Percentiles rank a stretch among this genome's conserved stretches.
Conservation (phyloP, 257 asterid genomes). For the Petrea volubilis region DNA sequence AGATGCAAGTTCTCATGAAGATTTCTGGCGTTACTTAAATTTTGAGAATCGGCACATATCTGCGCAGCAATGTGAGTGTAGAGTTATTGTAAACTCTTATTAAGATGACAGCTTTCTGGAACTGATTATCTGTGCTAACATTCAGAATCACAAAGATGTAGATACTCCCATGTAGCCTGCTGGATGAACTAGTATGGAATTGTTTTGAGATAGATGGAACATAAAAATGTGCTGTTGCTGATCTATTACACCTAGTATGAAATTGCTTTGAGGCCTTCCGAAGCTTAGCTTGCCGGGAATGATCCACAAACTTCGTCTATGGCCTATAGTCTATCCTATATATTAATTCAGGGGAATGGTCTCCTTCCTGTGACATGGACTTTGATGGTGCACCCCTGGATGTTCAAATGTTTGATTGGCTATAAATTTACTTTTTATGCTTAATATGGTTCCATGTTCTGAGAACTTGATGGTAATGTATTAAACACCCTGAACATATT, state of each 20-base stretch:
- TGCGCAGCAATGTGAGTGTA: conserved; percentile 70
- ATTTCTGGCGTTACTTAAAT: conserved; percentile 91
- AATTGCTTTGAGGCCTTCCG: too few relatives aligned
- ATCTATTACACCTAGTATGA: neutral
- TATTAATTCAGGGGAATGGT: neutral
- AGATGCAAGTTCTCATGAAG: conserved; percentile 94
- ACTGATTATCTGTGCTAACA: neutral
- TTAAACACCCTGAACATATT: neutral
- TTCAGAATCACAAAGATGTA: neutral
- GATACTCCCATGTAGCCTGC: neutral
- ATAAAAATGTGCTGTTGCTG: neutral
- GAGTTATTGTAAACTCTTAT: neutral
- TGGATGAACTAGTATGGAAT: neutral
- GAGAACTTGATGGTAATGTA: conserved; percentile 1
- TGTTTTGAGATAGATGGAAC: neutral
- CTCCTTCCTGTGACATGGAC: neutral
- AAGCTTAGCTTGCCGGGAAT: too few relatives aligned
- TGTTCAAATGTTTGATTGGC: conserved; percentile 7
- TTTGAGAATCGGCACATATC: conserved; percentile 77
- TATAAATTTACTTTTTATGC: neutral
- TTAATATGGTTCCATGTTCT: neutral
- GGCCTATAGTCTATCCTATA: neutral
- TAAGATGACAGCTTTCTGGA: conserved; percentile 4
- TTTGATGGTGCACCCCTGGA: neutral
- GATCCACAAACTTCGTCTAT: too few relatives aligned